Evolutionary conservation across 306 rosid genomes (phyloP).

Genomic region (Prunus mira): DNA sequence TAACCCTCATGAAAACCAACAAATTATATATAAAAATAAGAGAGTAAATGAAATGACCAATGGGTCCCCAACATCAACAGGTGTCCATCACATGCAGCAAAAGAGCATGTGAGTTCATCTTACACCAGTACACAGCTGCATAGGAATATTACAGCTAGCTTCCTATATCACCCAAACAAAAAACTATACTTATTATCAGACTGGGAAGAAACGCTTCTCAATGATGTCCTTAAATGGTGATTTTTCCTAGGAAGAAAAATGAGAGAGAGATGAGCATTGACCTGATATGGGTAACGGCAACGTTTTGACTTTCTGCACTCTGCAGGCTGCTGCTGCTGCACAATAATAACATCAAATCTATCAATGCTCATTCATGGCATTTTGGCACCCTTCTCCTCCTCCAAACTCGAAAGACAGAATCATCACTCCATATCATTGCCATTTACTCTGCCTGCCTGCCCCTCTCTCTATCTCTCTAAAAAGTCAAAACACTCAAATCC

Average conservation of each 20-base stretch:
- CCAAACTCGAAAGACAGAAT: not conserved
- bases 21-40: too few species aligned
- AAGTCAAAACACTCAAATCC: not conserved
- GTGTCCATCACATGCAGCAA: slow-evolving; percentile 31
- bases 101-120: slow-evolving; percentile 5
- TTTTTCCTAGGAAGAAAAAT: slow-evolving; percentile 27
- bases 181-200: too few species aligned
- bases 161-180: slow-evolving; percentile 1
- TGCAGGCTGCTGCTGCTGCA: not conserved
- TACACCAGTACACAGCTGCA: not conserved
- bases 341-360: slow-evolving; percentile 10
- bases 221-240: slow-evolving; percentile 27
- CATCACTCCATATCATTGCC: not conserved
- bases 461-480: not conserved
- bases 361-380: slow-evolving; percentile 32
- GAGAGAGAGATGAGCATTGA: slow-evolving; percentile 23
- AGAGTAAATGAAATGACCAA: not conserved
- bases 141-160: not conserved
- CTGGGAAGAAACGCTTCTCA: slow-evolving; percentile 14
- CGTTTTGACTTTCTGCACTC: slow-evolving; percentile 33
- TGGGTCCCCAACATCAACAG: slow-evolving; percentile 8
- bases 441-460: not conserved
- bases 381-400: not conserved
- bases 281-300: slow-evolving; percentile 21
- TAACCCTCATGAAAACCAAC: too few species aligned